Conservation (phyloP, 768 basidiomycete genomes). For the Porpolomopsis calyptriformis region DNA sequence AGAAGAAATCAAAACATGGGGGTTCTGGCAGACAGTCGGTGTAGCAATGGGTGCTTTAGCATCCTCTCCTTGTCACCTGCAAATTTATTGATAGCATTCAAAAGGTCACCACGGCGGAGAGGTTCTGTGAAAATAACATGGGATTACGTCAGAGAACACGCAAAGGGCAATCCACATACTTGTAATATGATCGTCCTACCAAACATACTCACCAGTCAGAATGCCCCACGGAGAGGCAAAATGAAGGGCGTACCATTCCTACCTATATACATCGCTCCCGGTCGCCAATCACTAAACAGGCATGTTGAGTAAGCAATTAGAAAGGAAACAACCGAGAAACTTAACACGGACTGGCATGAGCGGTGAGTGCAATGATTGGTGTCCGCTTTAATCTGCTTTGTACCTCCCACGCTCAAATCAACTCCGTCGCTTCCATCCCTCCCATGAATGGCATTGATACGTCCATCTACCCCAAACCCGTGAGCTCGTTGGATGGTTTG, state of each 20-base stretch:
- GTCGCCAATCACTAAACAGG: conserved; percentile 71
- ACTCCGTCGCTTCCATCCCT: conserved; percentile 93
- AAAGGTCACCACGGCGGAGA: conserved; percentile 43
- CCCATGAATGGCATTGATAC: conserved; percentile 99
- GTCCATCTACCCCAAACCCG: conserved; percentile 61
- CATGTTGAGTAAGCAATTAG: background rate
- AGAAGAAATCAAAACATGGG: too few relatives aligned
- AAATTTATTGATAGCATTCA: conserved; percentile 51
- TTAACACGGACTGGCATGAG: conserved; percentile 77
- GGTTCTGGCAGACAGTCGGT: too few relatives aligned
- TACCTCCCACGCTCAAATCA: conserved; percentile 79
- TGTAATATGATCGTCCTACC: conserved; percentile 27
- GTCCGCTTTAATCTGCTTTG: conserved; percentile 58
- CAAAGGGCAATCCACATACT: conserved; percentile 7
- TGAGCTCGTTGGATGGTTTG: too few relatives aligned
- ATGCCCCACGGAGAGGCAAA: background rate
- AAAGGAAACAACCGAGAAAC: background rate
- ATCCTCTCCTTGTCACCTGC: conserved; percentile 27
- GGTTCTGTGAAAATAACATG: conserved; percentile 25
- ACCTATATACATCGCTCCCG: conserved; percentile 65
- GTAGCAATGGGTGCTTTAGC: conserved; percentile 7
- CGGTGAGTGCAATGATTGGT: conserved; percentile 94
- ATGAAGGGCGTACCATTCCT: conserved; percentile 36
- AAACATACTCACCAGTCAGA: conserved; percentile 2
- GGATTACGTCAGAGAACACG: background rate